Evolutionary conservation across 1,284 basidiomycete genomes (phyloP).

Genomic region (Ceratobasidium papillatum): DNA sequence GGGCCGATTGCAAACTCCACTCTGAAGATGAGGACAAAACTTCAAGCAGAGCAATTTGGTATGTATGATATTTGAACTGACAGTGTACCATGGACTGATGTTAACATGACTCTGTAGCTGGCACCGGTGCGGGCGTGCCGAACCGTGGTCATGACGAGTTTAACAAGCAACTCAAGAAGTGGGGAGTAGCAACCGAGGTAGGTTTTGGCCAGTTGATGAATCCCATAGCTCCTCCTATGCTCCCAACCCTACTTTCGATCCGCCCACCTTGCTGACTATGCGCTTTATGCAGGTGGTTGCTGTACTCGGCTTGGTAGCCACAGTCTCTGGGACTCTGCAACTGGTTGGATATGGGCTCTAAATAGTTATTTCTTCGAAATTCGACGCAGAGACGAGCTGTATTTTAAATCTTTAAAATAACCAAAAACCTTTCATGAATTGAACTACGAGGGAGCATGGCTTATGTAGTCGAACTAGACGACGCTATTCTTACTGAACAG

Average conservation of each 20-base stretch:
- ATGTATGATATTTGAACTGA: background rate
- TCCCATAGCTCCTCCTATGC: no score
- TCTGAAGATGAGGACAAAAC: slow-evolving; percentile 21
- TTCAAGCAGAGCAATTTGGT: slow-evolving; percentile 36
- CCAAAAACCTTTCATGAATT: no score
- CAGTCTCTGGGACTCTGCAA: slow-evolving; percentile 33
- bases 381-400: background rate
- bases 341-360: slow-evolving; percentile 26
- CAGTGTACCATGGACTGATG: background rate
- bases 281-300: slow-evolving; percentile 20
- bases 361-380: background rate
- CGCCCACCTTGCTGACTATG: background rate
- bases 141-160: slow-evolving; percentile 33
- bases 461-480: no score
- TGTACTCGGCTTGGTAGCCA: slow-evolving; percentile 22
- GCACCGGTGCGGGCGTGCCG: slow-evolving; percentile 32
- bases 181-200: slow-evolving; percentile 28
- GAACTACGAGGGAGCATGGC: no score
- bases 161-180: slow-evolving; percentile 32
- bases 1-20: slow-evolving; percentile 4
- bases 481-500: no score
- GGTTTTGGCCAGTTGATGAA: background rate
- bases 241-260: background rate
- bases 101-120: background rate
- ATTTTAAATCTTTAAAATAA: background rate